Evolutionary conservation across 2,329 filamentous ascomycete species (phyloP), one percentile per base, ranked within the genome.

Genomic region (Aspergillus amoenus): DNA sequence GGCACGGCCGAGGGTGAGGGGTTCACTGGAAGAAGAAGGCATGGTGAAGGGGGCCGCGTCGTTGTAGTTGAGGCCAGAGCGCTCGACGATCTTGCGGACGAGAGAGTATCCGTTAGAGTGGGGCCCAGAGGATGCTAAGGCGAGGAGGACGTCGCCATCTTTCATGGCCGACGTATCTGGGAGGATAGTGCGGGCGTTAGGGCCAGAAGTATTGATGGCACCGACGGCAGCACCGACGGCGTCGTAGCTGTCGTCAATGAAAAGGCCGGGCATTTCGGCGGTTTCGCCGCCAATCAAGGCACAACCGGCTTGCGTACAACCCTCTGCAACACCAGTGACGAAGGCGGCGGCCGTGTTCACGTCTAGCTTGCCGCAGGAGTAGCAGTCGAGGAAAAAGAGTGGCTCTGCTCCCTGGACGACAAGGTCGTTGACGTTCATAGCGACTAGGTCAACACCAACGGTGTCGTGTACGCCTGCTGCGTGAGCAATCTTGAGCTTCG

Each of bases 341-440:
- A 99, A 97, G n/a, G 86, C 83, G 11, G 89, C 87, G 0, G 92
- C 91, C 4, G 86, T 86, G 39, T 86, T 81, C 8, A 93, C 84
- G 64, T 95, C 86, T 21, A 99, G 84, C 73, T 88, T 89, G 74
- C 90, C 92, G 82, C 93, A 97, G 60, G 92, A 93, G 77, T 95
- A 97, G 83, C 96, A 97, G 79, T 99, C 94, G 61, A 97, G 87
- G 83, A 99, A 97, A 82, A 94, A 94, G 63, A 97, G 82, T 2
- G 94, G 93, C 66, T 94, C 91, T 12, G 94, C 94, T 54, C 94
- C 94, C 78, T 97, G 93, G 8, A 97, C 94, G 51, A 99, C 88
- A 0, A 99, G 83, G 70, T 99, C 94, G 75, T 99, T 99, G 71
- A 97, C 94, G 74, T 97, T 97, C 93, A 97, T 97, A 64, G 94